phyloP scores from a whole-genome alignment of 2,329 filamentous ascomycete species.

The Leptographium wingfieldii region DNA sequence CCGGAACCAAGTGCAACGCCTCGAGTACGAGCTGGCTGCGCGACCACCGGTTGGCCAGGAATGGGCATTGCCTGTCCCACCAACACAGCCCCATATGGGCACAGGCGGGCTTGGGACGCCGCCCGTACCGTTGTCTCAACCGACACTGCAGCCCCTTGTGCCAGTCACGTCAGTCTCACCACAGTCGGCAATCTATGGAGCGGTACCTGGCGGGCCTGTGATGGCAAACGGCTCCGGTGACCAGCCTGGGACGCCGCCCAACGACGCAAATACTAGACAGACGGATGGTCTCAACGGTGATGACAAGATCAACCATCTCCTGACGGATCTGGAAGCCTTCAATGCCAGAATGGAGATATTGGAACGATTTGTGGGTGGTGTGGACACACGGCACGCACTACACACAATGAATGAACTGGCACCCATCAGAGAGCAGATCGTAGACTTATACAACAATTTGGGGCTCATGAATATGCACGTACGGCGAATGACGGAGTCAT shows the following conservation, averaged over 20 bases:
- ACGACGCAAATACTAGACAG: background rate
- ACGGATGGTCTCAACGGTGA: conserved; percentile 9
- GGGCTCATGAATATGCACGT: conserved; percentile 48
- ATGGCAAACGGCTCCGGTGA: background rate
- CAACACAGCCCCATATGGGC: background rate
- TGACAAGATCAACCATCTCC: conserved; percentile 25
- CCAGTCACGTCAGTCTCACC: background rate
- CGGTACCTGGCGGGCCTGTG: background rate
- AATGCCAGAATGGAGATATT: conserved; percentile 45
- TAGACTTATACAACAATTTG: conserved; percentile 43
- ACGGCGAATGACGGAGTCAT: conserved; percentile 37
- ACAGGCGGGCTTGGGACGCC: background rate
- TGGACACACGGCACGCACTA: conserved; percentile 47
- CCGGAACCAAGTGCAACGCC: conserved; percentile 10
- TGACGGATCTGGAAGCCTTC: conserved; percentile 35
- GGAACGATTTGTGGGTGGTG: conserved; percentile 41
- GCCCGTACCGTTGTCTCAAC: background rate
- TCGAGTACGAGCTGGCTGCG: conserved; percentile 6
- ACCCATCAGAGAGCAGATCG: conserved; percentile 49
- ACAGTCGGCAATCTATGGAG: background rate
- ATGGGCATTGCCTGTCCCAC: background rate
- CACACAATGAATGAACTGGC: conserved; percentile 50
- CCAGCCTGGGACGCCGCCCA: background rate
- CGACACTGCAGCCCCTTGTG: background rate
- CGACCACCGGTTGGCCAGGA: background rate